Evolutionary conservation across 495 filamentous ascomycete species (phyloP).

Genomic region (Penicillium nucicola): DNA sequence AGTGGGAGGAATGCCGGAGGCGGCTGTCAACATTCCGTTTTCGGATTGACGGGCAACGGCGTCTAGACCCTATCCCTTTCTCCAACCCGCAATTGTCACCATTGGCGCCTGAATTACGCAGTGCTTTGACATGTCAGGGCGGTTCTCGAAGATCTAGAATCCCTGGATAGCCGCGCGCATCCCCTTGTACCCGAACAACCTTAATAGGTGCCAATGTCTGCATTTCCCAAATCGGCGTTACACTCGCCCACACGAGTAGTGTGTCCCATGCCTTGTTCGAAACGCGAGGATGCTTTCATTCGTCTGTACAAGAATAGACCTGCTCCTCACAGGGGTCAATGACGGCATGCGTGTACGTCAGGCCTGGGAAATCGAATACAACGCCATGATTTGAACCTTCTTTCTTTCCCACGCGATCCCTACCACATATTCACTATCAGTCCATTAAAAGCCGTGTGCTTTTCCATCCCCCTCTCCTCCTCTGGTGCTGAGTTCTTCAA

Average conservation of each 20-base stretch:
- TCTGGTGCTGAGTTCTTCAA: slow-evolving; percentile 7
- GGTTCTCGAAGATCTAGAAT: slow-evolving; percentile 8
- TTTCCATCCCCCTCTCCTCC: neutral
- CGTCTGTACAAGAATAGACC: neutral
- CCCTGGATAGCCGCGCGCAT: slow-evolving; percentile 12
- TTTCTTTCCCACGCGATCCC: slow-evolving; percentile 7
- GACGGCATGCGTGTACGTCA: slow-evolving; percentile 22
- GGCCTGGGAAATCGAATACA: slow-evolving; percentile 7
- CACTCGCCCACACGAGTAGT: slow-evolving; percentile 11
- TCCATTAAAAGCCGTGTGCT: neutral
- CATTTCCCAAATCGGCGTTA: slow-evolving; percentile 20
- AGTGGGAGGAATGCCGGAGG: neutral
- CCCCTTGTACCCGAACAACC: neutral
- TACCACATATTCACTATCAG: neutral
- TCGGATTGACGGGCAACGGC: slow-evolving; percentile 13
- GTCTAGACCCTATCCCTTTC: slow-evolving; percentile 7
- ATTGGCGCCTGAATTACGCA: slow-evolving; percentile 8
- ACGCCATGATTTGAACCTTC: slow-evolving; percentile 8
- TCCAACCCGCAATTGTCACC: slow-evolving; percentile 6
- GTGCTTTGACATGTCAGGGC: neutral
- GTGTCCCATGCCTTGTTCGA: neutral
- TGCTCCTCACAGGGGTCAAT: slow-evolving; percentile 19
- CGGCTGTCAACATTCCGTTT: slow-evolving; percentile 18
- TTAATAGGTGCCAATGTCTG: slow-evolving; percentile 1
- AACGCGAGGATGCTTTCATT: slow-evolving; percentile 19